Percentiles rank a stretch among this genome's conserved stretches.
Conservation (phyloP, 1,284 basidiomycete genomes). For the Schizophyllum amplum region DNA sequence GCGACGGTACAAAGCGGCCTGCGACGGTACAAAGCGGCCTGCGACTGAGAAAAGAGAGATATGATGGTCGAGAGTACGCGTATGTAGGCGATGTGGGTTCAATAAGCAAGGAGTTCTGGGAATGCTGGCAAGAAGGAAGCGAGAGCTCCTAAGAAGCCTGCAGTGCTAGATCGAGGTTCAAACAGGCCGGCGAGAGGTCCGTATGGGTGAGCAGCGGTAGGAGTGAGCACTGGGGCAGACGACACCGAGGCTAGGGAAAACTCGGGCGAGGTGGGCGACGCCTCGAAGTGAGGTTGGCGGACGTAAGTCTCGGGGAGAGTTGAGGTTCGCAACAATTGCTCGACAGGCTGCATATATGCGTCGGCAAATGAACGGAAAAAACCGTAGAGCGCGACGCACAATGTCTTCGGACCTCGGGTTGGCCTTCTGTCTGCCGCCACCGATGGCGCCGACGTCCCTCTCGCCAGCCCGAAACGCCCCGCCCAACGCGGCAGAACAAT, state of each 20-base stretch:
- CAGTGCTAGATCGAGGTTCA: slow-evolving; percentile 45
- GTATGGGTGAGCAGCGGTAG: slow-evolving; percentile 30
- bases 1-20: slow-evolving; percentile 23
- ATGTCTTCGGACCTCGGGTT: slow-evolving; percentile 46
- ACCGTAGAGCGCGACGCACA: slow-evolving; percentile 25
- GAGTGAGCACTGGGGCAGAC: no score
- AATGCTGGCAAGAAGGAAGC: slow-evolving; percentile 14
- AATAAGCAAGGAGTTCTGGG: slow-evolving; percentile 19
- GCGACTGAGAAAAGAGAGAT: slow-evolving; percentile 24
- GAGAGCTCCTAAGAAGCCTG: slow-evolving; percentile 40
- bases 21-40: no score
- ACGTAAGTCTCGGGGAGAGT: slow-evolving; percentile 53
- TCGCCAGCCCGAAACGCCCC: no score
- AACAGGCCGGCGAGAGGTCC: slow-evolving; percentile 55
- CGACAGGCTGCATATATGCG: slow-evolving; percentile 48
- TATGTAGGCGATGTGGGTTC: slow-evolving; percentile 32
- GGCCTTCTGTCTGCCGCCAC: slow-evolving; percentile 62
- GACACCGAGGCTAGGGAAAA: slow-evolving; percentile 18
- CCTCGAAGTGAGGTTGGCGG: slow-evolving; percentile 33
- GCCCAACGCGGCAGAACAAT: no score
- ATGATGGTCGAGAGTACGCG: slow-evolving; percentile 29
- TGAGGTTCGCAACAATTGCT: slow-evolving; percentile 71
- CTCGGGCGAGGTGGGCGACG: slow-evolving; percentile 39
- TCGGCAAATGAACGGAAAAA: neutral
- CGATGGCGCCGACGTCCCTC: slow-evolving; percentile 70